Conservation (phyloP, 2,329 filamentous ascomycete species). For the Colletotrichum sp. region DNA sequence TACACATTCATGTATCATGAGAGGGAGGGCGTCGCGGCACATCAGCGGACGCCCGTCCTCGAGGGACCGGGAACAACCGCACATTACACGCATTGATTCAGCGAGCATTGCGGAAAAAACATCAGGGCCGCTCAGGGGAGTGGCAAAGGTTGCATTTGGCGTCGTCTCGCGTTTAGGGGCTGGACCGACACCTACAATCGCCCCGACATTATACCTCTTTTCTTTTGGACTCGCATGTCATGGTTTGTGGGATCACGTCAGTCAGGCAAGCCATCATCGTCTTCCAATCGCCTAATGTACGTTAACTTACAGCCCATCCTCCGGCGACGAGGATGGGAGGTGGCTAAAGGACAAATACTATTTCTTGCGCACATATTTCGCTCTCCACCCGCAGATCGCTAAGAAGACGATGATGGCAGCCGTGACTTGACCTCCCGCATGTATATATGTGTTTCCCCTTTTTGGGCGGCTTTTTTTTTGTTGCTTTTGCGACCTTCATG, state of each 20-base stretch:
- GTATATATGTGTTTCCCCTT: slow-evolving; percentile 42
- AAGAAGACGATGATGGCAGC: slow-evolving; percentile 68
- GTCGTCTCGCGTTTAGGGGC: slow-evolving; percentile 21
- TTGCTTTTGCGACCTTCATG: slow-evolving; percentile 16
- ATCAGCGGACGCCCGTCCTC: slow-evolving; percentile 1
- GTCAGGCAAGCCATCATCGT: slow-evolving; percentile 71
- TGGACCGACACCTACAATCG: slow-evolving; percentile 21
- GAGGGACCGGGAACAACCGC: slow-evolving; percentile 16
- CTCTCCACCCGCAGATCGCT: slow-evolving; percentile 22
- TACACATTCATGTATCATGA: slow-evolving; percentile 23
- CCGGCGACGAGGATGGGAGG: slow-evolving; percentile 29
- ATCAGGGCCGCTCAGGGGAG: slow-evolving; percentile 23
- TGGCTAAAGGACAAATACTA: slow-evolving; percentile 53
- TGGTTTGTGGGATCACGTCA: slow-evolving; percentile 48
- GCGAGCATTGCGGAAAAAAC: slow-evolving; percentile 44
- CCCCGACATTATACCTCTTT: slow-evolving; percentile 25
- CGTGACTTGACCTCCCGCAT: slow-evolving; percentile 54
- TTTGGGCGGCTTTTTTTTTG: neutral
- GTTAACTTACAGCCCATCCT: slow-evolving; percentile 57
- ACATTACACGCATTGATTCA: slow-evolving; percentile 32
- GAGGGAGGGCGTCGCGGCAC: slow-evolving; percentile 18
- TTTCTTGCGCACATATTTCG: slow-evolving; percentile 40
- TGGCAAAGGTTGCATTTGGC: slow-evolving; percentile 32
- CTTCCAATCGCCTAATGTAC: slow-evolving; percentile 69
- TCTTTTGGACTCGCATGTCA: slow-evolving; percentile 29